Conservation (phyloP, 2,329 filamentous ascomycete genomes). For the Neopestalotiopsis sp. region DNA sequence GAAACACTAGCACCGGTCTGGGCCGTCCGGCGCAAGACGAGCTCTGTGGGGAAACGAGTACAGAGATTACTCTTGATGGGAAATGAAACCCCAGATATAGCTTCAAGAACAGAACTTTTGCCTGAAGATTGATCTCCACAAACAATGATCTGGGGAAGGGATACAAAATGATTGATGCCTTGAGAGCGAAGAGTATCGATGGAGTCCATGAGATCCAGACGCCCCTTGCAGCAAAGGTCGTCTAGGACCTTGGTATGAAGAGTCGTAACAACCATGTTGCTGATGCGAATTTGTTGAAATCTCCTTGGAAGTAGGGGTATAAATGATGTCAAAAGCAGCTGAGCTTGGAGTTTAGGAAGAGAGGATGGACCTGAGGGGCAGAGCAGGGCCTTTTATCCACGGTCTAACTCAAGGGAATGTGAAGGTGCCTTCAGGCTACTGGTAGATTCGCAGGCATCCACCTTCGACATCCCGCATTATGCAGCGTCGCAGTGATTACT, state of each 20-base stretch:
- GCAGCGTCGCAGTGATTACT: no score
- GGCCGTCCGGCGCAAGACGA: constrained; percentile 56
- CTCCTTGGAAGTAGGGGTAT: background rate
- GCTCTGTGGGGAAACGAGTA: constrained; percentile 67
- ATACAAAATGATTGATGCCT: constrained; percentile 42
- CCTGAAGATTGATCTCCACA: constrained; percentile 67
- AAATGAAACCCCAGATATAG: constrained; percentile 66
- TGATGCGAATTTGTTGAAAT: background rate
- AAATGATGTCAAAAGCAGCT: background rate
- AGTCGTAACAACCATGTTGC: constrained; percentile 2
- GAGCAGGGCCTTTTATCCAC: no score
- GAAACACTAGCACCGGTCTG: constrained; percentile 40
- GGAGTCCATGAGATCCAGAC: constrained; percentile 42
- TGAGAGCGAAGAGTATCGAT: constrained; percentile 44
- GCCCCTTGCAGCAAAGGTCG: constrained; percentile 28
- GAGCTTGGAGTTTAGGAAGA: no score
- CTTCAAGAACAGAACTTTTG: constrained; percentile 70
- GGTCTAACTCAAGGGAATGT: no score
- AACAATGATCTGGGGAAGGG: constrained; percentile 57
- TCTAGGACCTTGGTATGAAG: constrained; percentile 4
- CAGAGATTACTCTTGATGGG: constrained; percentile 63
- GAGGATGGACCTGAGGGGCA: no score
- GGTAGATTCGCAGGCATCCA: no score
- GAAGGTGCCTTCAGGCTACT: no score
- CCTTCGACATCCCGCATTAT: no score